Conservation (phyloP, 2,329 filamentous ascomycete genomes). For the Byssochlamys sp. region DNA sequence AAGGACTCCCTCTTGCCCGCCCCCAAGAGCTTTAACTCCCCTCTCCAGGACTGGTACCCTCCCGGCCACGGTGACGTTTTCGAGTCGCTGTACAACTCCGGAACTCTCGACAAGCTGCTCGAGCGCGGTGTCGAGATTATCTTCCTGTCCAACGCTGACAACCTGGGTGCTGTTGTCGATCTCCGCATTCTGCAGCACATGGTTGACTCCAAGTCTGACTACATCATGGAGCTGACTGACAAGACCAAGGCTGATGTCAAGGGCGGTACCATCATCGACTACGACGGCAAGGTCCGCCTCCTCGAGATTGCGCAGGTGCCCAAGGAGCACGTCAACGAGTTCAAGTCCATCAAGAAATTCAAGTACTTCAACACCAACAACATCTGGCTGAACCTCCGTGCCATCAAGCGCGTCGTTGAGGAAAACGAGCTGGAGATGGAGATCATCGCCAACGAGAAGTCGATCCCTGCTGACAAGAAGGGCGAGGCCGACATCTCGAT, state of each 20-base stretch:
- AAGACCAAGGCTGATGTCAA: constrained; percentile 99
- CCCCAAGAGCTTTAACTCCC: constrained; percentile 76
- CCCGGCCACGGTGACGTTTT: constrained; percentile 99
- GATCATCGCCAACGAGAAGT: constrained; percentile 99
- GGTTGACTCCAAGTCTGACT: constrained; percentile 92
- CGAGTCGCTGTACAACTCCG: constrained; percentile 98
- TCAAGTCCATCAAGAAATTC: constrained; percentile 99
- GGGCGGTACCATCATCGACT: constrained; percentile 99
- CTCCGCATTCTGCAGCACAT: constrained; percentile 98
- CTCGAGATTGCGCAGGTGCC: constrained; percentile 98
- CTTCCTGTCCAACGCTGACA: constrained; percentile 98
- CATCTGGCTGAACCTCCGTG: constrained; percentile 97
- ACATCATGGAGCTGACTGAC: constrained; percentile 99
- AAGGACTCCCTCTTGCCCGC: constrained; percentile 97
- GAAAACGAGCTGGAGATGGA: constrained; percentile 98
- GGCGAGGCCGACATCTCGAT: constrained; percentile 96
- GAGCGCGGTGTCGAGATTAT: constrained; percentile 93
- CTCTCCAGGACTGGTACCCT: constrained; percentile 95
- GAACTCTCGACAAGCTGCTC: constrained; percentile 90
- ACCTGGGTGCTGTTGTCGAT: constrained; percentile 93
- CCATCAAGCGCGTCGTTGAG: constrained; percentile 97
- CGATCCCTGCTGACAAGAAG: constrained; percentile 97
- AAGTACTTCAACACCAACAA: constrained; percentile 99
- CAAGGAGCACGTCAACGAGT: constrained; percentile 99
- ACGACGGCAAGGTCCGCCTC: constrained; percentile 90